These are phyloP conservation scores for Candida gorgasii DNA, from an alignment of 805 yeast genomes.

Conservation along the genomic window DNA sequence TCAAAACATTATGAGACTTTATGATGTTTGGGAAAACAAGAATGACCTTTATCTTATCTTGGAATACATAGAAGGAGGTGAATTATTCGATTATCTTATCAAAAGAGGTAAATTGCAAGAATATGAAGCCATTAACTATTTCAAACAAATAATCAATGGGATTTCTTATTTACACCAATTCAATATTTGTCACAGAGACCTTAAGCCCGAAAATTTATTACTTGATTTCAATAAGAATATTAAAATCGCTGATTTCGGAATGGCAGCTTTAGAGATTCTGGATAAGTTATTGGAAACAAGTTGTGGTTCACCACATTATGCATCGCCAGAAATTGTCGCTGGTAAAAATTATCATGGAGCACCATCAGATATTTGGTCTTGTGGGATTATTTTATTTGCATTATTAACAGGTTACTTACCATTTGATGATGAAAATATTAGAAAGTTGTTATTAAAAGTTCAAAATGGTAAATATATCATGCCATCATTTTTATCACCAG, in stretches of 20 bases:
- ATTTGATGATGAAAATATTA: constrained; percentile 93
- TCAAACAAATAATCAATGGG: constrained; percentile 82
- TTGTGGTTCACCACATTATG: constrained; percentile 98
- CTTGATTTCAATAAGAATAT: constrained; percentile 84
- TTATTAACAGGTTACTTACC: constrained; percentile 93
- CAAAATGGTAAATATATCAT: constrained; percentile 85
- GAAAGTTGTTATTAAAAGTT: constrained; percentile 83
- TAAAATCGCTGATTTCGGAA: constrained; percentile 97
- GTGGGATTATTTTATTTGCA: constrained; percentile 94
- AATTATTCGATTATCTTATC: constrained; percentile 86
- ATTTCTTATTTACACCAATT: constrained; percentile 82
- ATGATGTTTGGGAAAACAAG: constrained; percentile 87
- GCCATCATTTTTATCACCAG: constrained; percentile 75
- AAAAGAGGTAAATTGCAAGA: constrained; percentile 88
- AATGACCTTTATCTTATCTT: constrained; percentile 81
- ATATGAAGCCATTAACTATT: constrained; percentile 85
- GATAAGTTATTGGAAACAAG: constrained; percentile 86
- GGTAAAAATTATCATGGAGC: constrained; percentile 96
- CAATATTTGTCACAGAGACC: constrained; percentile 85
- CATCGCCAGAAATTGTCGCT: constrained; percentile 96
- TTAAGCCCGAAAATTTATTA: constrained; percentile 78
- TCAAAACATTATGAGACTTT: constrained; percentile 74
- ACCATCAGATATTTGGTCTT: constrained; percentile 97
- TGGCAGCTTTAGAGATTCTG: constrained; percentile 93
- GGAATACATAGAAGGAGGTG: constrained; percentile 98